Percentiles rank a stretch among this genome's conserved stretches.
phyloP scores from a whole-genome alignment of 139 green algal species.

The Chlorella vulgaris region DNA sequence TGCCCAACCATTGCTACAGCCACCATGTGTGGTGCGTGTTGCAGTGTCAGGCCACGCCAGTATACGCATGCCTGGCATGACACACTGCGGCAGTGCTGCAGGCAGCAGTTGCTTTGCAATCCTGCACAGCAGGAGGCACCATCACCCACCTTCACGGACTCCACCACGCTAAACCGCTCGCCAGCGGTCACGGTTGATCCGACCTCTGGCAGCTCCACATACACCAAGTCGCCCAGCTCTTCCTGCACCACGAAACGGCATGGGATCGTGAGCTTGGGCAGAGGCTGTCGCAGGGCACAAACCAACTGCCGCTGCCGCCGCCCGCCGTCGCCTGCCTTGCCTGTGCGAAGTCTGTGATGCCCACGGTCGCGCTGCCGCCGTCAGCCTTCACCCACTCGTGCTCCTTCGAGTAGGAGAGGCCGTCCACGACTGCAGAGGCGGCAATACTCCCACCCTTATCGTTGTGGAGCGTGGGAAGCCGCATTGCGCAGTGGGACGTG shows the following conservation, averaged over 20 bases:
- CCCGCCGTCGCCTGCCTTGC: conserved; percentile 43
- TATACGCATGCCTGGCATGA: no score
- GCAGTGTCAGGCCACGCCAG: no score
- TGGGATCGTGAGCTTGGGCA: no score
- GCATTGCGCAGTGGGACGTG: conserved; percentile 1
- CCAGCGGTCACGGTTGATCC: conserved; percentile 80
- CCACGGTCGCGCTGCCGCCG: conserved; percentile 85
- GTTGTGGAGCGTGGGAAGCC: not conserved
- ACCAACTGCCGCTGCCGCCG: not conserved
- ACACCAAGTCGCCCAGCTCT: conserved; percentile 97
- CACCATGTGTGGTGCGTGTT: no score
- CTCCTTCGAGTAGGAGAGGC: conserved; percentile 75
- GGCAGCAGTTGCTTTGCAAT: no score
- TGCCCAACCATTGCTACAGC: no score
- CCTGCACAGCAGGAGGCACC: no score
- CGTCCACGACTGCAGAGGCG: conserved; percentile 59
- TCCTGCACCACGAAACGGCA: conserved; percentile 47
- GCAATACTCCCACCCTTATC: conserved; percentile 11
- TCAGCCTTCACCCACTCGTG: conserved; percentile 94
- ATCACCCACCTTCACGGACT: conserved; percentile 93
- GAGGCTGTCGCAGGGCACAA: no score
- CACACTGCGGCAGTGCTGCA: not conserved
- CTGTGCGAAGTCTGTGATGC: conserved; percentile 98
- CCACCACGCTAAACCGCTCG: conserved; percentile 94
- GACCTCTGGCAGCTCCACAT: conserved; percentile 97